Evolutionary conservation across 1,139 yeast genomes (phyloP).

Genomic region (Candida dubliniensis): DNA sequence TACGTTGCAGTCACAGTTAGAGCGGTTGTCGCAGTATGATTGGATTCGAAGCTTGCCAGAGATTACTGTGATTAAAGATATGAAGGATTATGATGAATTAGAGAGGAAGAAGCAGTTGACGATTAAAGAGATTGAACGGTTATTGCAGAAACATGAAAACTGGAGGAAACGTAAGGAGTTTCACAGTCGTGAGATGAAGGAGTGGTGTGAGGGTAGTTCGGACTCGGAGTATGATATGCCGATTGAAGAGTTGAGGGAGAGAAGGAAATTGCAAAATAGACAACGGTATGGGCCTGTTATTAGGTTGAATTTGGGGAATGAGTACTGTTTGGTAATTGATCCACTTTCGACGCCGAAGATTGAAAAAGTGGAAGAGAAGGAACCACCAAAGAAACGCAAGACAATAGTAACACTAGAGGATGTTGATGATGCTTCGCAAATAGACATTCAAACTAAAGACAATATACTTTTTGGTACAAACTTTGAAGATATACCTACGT

Average conservation of each 20-base stretch:
- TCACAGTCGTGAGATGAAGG: slow-evolving; percentile 28
- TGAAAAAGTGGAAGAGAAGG: neutral
- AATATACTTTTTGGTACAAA: slow-evolving; percentile 10
- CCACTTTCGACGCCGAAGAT: slow-evolving; percentile 32
- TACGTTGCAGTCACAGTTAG: slow-evolving; percentile 45
- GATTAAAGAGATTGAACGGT: slow-evolving; percentile 45
- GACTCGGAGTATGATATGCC: slow-evolving; percentile 21
- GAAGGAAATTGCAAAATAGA: slow-evolving; percentile 22
- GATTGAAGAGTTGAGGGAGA: slow-evolving; percentile 19
- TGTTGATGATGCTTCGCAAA: slow-evolving; percentile 1
- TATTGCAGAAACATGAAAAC: slow-evolving; percentile 48
- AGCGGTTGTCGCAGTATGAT: slow-evolving; percentile 47
- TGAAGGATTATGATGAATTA: slow-evolving; percentile 49
- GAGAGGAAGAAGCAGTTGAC: slow-evolving; percentile 51
- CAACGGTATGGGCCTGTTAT: slow-evolving; percentile 25
- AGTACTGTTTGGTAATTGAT: slow-evolving; percentile 30
- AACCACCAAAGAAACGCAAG: neutral
- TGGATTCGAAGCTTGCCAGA: slow-evolving; percentile 56
- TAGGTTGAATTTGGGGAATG: slow-evolving; percentile 29
- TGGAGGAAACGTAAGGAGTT: slow-evolving; percentile 39
- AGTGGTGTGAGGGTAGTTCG: slow-evolving; percentile 11
- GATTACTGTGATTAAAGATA: slow-evolving; percentile 55
- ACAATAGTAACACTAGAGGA: slow-evolving; percentile 10
- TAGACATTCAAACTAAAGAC: slow-evolving; percentile 5
- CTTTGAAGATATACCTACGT: slow-evolving; percentile 10